phyloP scores from a whole-genome alignment of 495 filamentous ascomycete genomes.

The Xylaria nigripes region DNA sequence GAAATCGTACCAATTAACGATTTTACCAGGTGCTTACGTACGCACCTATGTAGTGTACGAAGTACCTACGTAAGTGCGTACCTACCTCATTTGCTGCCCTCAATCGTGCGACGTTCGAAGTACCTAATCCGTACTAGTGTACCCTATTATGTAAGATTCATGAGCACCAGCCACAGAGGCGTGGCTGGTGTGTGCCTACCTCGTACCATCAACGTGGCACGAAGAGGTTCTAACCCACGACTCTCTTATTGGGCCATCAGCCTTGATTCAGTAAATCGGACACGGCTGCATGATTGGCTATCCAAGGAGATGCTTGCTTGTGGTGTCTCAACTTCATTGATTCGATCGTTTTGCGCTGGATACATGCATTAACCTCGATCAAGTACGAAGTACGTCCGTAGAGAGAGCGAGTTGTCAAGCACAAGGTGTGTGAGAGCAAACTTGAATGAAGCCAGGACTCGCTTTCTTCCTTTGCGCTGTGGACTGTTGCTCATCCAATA shows the following conservation, averaged over 20 bases:
- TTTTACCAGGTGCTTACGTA: too few relatives aligned
- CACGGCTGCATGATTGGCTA: neutral
- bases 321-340: neutral
- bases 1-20: too few relatives aligned
- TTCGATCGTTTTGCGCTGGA: constrained; percentile 7
- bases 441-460: neutral
- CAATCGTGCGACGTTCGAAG: neutral
- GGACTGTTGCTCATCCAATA: neutral
- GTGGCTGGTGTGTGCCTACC: neutral
- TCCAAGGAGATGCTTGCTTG: neutral
- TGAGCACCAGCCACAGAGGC: too few relatives aligned
- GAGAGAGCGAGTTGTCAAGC: neutral
- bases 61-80: too few relatives aligned
- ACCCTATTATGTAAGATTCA: too few relatives aligned
- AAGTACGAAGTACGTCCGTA: too few relatives aligned
- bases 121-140: neutral
- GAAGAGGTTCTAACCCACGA: neutral
- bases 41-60: too few relatives aligned
- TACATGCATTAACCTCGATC: constrained; percentile 12
- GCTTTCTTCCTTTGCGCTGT: neutral
- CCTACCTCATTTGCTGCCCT: neutral
- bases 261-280: neutral
- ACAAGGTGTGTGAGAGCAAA: neutral
- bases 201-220: neutral
- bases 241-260: neutral